Evolutionary conservation across 1,284 basidiomycete genomes (phyloP).

Genomic region (Porogramme epimiltina): DNA sequence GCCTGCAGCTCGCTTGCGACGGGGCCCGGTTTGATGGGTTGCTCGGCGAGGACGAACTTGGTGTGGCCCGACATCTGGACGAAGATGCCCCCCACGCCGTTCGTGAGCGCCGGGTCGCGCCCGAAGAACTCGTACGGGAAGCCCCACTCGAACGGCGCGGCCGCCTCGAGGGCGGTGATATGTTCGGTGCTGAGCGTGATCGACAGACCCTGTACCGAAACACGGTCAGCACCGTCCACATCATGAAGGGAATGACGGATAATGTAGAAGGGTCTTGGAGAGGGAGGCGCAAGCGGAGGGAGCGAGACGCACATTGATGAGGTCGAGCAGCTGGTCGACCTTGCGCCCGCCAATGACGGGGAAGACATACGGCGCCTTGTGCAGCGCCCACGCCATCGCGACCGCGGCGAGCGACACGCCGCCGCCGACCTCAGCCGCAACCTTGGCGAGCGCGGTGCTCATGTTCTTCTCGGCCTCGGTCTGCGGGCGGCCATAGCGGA

Average conservation of each 20-base stretch:
- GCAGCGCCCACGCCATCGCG: slow-evolving; percentile 31
- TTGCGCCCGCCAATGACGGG: slow-evolving; percentile 16
- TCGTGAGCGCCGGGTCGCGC: slow-evolving; percentile 7
- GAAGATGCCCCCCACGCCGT: slow-evolving; percentile 6
- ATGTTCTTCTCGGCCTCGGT: slow-evolving; percentile 20
- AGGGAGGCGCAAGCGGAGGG: too few species aligned
- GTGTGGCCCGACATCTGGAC: slow-evolving; percentile 4
- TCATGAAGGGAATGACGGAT: too few species aligned
- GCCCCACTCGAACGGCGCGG: slow-evolving; percentile 41
- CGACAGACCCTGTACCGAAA: slow-evolving; percentile 39
- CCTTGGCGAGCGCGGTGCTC: slow-evolving; percentile 18
- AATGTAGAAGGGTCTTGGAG: too few species aligned
- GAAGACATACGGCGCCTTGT: slow-evolving; percentile 18
- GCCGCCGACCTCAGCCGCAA: slow-evolving; percentile 25
- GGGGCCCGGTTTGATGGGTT: slow-evolving; percentile 8
- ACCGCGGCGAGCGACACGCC: slow-evolving; percentile 16
- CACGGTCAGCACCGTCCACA: not conserved
- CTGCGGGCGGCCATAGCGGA: slow-evolving; percentile 28
- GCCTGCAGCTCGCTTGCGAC: not conserved
- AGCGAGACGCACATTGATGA: slow-evolving; percentile 41
- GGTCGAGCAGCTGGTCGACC: slow-evolving; percentile 43
- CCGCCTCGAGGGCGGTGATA: slow-evolving; percentile 41
- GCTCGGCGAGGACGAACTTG: slow-evolving; percentile 12
- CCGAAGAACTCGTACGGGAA: slow-evolving; percentile 42
- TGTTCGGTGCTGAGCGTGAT: slow-evolving; percentile 44